A percentile compares a stretch with the other conserved stretches of the same genome.
These are phyloP conservation scores for Pseudozyma pruni DNA, from an alignment of 1,284 basidiomycete genomes.

Conservation along the genomic window DNA sequence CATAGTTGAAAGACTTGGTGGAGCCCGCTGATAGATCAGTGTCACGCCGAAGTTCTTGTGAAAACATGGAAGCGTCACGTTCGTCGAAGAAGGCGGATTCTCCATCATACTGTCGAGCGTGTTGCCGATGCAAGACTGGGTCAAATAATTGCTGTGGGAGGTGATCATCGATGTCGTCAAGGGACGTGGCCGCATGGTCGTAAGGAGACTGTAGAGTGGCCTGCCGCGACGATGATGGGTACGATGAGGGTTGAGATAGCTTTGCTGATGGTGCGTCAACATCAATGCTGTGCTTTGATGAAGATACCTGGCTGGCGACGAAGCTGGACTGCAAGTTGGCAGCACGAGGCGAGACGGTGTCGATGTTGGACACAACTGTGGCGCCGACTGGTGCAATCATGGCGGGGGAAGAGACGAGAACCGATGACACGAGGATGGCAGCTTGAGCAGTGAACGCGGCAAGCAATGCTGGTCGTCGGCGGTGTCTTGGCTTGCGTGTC, in stretches of 20 bases:
- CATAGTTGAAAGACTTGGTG: background rate
- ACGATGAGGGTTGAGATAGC: slow-evolving; percentile 1
- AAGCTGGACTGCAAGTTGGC: slow-evolving; percentile 6
- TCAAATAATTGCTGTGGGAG: slow-evolving; percentile 6
- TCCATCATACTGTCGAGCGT: slow-evolving; percentile 27
- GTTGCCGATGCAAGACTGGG: slow-evolving; percentile 16
- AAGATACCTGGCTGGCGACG: background rate
- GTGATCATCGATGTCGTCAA: slow-evolving; percentile 24
- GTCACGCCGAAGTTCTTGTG: slow-evolving; percentile 3
- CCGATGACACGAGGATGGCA: slow-evolving; percentile 46
- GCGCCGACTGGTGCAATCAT: slow-evolving; percentile 30
- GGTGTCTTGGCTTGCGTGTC: slow-evolving; percentile 1
- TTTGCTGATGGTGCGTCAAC: background rate
- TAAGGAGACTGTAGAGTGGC: background rate
- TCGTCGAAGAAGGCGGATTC: slow-evolving; percentile 24
- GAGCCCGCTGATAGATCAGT: background rate
- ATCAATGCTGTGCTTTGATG: background rate
- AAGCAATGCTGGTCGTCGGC: slow-evolving; percentile 14
- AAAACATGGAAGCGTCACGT: slow-evolving; percentile 14
- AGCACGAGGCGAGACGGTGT: background rate
- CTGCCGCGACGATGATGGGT: slow-evolving; percentile 8
- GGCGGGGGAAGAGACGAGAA: slow-evolving; percentile 44
- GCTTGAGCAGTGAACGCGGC: slow-evolving; percentile 25
- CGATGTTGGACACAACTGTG: background rate
- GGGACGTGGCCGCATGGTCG: background rate